Conservation (phyloP, 2,329 filamentous ascomycete species). For the Exophiala spinifera region DNA sequence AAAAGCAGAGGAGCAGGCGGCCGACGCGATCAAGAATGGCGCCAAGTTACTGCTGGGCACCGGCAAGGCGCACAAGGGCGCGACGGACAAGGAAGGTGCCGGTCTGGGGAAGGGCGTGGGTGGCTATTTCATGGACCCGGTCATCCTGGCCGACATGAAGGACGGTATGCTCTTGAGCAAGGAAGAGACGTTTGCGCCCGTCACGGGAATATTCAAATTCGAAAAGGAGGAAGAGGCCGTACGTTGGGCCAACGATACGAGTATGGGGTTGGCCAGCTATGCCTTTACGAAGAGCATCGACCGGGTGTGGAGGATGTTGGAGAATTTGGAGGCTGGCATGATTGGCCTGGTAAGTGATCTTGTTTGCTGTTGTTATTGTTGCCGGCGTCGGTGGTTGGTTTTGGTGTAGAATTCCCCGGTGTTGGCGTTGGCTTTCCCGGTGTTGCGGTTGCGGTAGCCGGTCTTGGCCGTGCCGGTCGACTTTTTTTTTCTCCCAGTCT, state of each 20-base stretch:
- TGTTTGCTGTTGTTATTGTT: no score
- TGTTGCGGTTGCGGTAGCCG: no score
- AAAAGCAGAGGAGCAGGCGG: slow-evolving; percentile 58
- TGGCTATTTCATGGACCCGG: slow-evolving; percentile 69
- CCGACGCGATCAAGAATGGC: slow-evolving; percentile 62
- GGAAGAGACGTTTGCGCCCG: slow-evolving; percentile 66
- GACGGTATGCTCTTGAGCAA: slow-evolving; percentile 55
- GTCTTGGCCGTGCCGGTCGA: no score
- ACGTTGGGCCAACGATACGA: slow-evolving; percentile 32
- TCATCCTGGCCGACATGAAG: slow-evolving; percentile 59
- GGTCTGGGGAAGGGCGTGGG: slow-evolving; percentile 41
- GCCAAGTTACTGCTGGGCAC: slow-evolving; percentile 64
- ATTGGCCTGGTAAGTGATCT: slow-evolving; percentile 53
- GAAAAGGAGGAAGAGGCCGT: slow-evolving; percentile 65
- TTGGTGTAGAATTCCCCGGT: no score
- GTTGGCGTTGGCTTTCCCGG: no score
- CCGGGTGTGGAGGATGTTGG: slow-evolving; percentile 62
- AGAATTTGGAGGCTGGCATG: slow-evolving; percentile 68
- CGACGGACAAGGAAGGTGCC: slow-evolving; percentile 50
- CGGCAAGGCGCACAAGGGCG: slow-evolving; percentile 35
- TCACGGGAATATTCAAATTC: slow-evolving; percentile 63
- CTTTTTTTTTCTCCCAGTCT: background rate
- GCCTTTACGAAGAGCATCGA: slow-evolving; percentile 67
- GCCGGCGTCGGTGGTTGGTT: background rate
- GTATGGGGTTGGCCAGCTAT: slow-evolving; percentile 53